phyloP scores from a whole-genome alignment of 371 early-diverging fungal species.

The Chytridium lagenaria region DNA sequence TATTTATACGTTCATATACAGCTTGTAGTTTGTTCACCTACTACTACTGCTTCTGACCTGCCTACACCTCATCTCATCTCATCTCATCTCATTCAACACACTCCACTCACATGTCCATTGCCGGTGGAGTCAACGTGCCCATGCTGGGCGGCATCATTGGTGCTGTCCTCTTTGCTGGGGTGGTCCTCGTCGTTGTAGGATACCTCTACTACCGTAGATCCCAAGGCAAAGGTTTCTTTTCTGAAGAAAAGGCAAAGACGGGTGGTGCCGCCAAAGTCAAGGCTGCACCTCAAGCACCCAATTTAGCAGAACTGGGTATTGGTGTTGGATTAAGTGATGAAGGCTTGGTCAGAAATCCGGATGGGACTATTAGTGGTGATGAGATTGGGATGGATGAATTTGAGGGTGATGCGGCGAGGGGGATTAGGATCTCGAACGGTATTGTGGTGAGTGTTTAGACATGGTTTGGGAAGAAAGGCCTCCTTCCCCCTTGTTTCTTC shows the following conservation, averaged over 20 bases:
- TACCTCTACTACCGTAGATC: constrained; percentile 22
- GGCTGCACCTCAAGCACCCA: constrained; percentile 13
- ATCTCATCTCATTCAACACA: neutral
- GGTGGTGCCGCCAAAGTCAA: constrained; percentile 11
- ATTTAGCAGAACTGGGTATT: constrained; percentile 16
- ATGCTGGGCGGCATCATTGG: constrained; percentile 13
- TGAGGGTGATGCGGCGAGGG: neutral
- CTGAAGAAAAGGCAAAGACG: constrained; percentile 5
- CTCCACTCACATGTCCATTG: neutral
- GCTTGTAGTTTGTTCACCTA: too few relatives aligned
- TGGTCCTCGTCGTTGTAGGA: constrained; percentile 10
- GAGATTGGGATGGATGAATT: neutral
- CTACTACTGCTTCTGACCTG: too few relatives aligned
- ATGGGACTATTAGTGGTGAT: neutral
- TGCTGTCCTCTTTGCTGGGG: constrained; percentile 10
- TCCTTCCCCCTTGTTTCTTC: too few relatives aligned
- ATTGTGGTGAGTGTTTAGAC: constrained; percentile 3
- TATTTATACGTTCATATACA: too few relatives aligned
- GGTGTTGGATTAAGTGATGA: neutral
- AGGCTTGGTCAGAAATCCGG: too few relatives aligned
- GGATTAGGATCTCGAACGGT: constrained; percentile 12
- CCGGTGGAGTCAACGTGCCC: neutral
- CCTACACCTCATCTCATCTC: neutral
- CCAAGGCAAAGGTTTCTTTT: constrained; percentile 18
- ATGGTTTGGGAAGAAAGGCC: too few relatives aligned